Conservation (phyloP, 306 rosid genomes). For the Ormosia semicastrata region DNA sequence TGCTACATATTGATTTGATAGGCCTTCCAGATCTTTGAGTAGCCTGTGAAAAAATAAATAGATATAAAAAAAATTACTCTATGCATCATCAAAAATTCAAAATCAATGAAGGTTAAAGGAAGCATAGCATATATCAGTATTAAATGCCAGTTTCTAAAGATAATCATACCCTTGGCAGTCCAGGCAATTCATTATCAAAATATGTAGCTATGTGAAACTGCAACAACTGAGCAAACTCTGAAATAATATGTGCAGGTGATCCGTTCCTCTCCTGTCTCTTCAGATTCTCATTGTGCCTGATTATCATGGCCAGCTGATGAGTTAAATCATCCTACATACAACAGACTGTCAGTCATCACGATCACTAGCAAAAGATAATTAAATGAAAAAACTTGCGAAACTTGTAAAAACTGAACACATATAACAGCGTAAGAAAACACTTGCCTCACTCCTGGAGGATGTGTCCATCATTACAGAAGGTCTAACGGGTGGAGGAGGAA, state of each 20-base stretch:
- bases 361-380: constrained; percentile 14
- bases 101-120: background rate
- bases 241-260: constrained; percentile 94
- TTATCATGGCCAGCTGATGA: constrained; percentile 98
- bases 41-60: constrained; percentile 53
- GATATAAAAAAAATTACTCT: background rate
- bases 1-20: constrained; percentile 94
- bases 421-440: constrained; percentile 17
- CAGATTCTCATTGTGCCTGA: constrained; percentile 90
- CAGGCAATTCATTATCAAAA: constrained; percentile 96
- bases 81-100: background rate
- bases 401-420: background rate
- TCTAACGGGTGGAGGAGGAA: constrained; percentile 99
- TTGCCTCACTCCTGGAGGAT: constrained; percentile 97
- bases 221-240: constrained; percentile 94
- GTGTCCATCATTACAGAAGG: constrained; percentile 99
- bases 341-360: background rate
- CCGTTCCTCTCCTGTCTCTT: constrained; percentile 96
- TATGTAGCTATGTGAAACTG: constrained; percentile 98
- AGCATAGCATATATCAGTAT: background rate
- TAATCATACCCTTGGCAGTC: constrained; percentile 86
- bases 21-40: constrained; percentile 99
- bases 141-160: constrained; percentile 23
- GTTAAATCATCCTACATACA: constrained; percentile 84
- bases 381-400: constrained; percentile 11